Evolutionary conservation across 768 basidiomycete genomes (phyloP), one percentile per base, ranked within the genome.

Genomic region (Tylopilus felleus): DNA sequence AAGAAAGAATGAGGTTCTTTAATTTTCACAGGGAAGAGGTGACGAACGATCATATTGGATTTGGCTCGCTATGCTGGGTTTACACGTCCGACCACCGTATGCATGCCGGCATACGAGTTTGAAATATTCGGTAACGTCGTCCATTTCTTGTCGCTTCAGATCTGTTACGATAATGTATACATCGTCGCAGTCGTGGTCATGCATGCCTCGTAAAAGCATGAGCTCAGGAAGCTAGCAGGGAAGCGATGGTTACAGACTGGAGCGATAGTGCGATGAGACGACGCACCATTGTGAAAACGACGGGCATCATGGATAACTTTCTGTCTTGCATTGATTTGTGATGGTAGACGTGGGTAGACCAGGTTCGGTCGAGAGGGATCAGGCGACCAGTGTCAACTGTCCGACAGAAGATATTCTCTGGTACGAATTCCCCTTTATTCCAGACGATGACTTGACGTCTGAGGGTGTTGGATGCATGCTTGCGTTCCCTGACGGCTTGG

Each of bases 301-400:
- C 87, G 6, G 84, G 87, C 79, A 87, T 84, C 86, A 88, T 88
- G 23, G 82, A 82, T 38, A 86, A 68, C 56, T 83, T 85, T 50
- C 84, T 77, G 60, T 88, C 86, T 56, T 82, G 79, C 80, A 88
- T 86, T 4, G 86, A 84, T 56, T 81, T 78, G 56, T 90, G 88
- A 66, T 89, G 86, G 64, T 84, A 89, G 38, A 90, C 84, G 69
- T 89, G 85, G 8, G 87, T 90, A 28, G 84, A 86, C 88, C 88
- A 90, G 17, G 86, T 87, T 55, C 88, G 79, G 76, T 88, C 86
- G 61, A 90, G 81, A 40, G 88, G 88, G 53, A 90, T 88, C 64
- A 90, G 71, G 36, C 88, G 82, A 41, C 84, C 82, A 0, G 88
- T 89, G 67, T 90, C 88, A 53, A 90, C 82, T 3, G 88, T 90